A percentile compares a stretch with the other conserved stretches of the same genome.
Conservation (phyloP, 306 rosid genomes). For the Luffa acutangula region DNA sequence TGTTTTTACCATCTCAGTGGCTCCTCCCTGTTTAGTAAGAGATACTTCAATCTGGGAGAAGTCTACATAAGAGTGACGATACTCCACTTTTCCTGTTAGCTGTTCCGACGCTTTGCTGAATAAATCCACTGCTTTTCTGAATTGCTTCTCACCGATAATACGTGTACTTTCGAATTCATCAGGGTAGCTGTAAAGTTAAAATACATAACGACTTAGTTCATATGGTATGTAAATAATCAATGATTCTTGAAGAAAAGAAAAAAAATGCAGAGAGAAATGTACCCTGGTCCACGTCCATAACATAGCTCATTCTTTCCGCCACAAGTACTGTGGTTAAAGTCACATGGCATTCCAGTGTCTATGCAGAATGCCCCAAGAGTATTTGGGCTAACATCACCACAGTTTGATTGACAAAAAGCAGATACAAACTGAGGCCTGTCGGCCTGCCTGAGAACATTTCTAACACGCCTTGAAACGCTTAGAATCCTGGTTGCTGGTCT, state of each 20-base stretch:
- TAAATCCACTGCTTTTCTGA: conserved; percentile 66
- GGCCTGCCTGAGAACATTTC: conserved; percentile 41
- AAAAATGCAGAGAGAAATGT: conserved; percentile 19
- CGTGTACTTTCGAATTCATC: conserved; percentile 96
- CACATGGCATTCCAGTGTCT: conserved; percentile 86
- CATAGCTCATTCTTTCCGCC: conserved; percentile 78
- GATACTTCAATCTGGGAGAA: conserved; percentile 66
- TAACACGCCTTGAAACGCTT: conserved; percentile 64
- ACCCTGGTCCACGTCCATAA: conserved; percentile 94
- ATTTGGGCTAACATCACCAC: conserved; percentile 97
- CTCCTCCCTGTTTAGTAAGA: conserved; percentile 40
- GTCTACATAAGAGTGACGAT: conserved; percentile 68
- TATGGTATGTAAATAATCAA: not conserved
- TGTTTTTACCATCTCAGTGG: conserved; percentile 45
- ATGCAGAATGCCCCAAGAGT: conserved; percentile 73
- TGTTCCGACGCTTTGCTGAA: conserved; percentile 54
- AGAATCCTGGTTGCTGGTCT: conserved; percentile 33
- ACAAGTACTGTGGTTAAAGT: conserved; percentile 93
- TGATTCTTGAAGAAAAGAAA: not conserved
- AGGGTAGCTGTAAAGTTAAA: conserved; percentile 54
- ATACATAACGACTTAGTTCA: not conserved
- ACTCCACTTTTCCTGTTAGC: conserved; percentile 56
- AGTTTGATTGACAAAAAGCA: conserved; percentile 88
- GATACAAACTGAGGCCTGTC: conserved; percentile 66
- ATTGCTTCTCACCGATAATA: conserved; percentile 77